These are phyloP conservation scores for Ascodesmis nigricans DNA, from an alignment of 495 filamentous ascomycete species.

Conservation along the genomic window DNA sequence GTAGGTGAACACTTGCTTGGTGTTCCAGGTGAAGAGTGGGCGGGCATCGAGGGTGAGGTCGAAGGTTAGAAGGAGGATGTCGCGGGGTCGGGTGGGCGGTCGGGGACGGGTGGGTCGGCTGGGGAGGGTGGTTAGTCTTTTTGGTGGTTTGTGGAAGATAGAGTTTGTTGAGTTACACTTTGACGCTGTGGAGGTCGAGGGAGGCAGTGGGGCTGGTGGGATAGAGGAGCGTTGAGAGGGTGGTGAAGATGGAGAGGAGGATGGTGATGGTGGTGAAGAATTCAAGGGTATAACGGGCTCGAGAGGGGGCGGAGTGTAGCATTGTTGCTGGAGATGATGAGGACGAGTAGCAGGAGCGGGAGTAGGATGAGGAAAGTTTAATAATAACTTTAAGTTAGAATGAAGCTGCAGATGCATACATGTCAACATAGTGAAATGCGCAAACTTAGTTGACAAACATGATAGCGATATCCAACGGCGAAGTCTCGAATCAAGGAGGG, in stretches of 20 bases:
- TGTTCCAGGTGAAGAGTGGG: slow-evolving; percentile 97
- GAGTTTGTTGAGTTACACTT: slow-evolving; percentile 44
- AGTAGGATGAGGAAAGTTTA: too few species aligned
- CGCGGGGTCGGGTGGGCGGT: slow-evolving; percentile 76
- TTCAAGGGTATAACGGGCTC: slow-evolving; percentile 79
- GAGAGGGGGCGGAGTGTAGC: slow-evolving; percentile 74
- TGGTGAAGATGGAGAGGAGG: slow-evolving; percentile 53
- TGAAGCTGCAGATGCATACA: too few species aligned
- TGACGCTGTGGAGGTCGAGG: slow-evolving; percentile 48
- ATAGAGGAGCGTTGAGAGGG: slow-evolving; percentile 50
- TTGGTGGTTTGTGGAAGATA: neutral
- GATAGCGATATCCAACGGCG: too few species aligned
- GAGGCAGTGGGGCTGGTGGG: slow-evolving; percentile 42
- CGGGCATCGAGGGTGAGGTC: slow-evolving; percentile 71
- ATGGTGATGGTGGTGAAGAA: slow-evolving; percentile 93
- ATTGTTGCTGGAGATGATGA: too few species aligned
- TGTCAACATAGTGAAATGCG: too few species aligned
- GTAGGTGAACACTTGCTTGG: slow-evolving; percentile 96
- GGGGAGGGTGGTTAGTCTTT: slow-evolving; percentile 28
- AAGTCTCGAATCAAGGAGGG: too few species aligned
- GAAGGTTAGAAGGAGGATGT: slow-evolving; percentile 86
- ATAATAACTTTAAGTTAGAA: too few species aligned
- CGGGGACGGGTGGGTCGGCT: slow-evolving; percentile 78
- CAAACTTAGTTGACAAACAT: too few species aligned
- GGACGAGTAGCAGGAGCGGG: too few species aligned